Evolutionary conservation across 225 moss, liverwort and hornwort species (phyloP).

Genomic region (Polytrichum formosum): DNA sequence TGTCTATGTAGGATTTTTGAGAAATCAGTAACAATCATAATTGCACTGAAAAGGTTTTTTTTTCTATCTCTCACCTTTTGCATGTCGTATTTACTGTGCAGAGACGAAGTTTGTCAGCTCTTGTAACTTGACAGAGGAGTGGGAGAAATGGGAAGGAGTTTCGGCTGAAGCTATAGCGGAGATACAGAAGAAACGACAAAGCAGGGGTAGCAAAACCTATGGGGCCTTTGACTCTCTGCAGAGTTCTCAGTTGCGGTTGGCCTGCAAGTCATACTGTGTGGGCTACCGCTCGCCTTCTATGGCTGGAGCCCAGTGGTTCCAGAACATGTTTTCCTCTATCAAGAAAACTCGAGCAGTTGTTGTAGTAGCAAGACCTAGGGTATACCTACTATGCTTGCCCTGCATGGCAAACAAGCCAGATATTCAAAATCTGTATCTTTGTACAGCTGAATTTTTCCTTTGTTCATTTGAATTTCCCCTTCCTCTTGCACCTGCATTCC

Average conservation of each 20-base stretch:
- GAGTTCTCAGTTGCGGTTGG: conserved; percentile 41
- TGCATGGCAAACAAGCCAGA: conserved; percentile 5
- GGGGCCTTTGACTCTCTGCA: conserved; percentile 34
- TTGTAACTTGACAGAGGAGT: conserved; percentile 16
- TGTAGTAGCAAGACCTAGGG: conserved; percentile 46
- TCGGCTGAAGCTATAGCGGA: conserved; percentile 29
- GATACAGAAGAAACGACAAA: conserved; percentile 25
- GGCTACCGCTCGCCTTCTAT: conserved; percentile 34
- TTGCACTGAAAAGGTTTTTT: neutral
- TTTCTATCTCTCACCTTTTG: neutral
- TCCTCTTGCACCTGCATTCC: too few relatives aligned
- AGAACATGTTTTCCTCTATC: conserved; percentile 16
- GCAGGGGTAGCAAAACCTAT: conserved; percentile 24
- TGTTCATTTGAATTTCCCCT: neutral
- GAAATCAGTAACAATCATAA: too few relatives aligned
- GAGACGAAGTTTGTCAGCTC: conserved; percentile 62
- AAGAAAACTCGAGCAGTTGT: conserved; percentile 27
- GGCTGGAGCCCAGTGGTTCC: conserved; percentile 42
- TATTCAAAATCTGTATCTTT: neutral
- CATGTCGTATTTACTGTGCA: conserved; percentile 13
- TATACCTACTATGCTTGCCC: conserved; percentile 20
- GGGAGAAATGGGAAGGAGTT: conserved; percentile 11
- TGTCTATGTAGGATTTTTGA: too few relatives aligned
- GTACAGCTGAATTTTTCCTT: neutral
- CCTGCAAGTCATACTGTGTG: conserved; percentile 49